These are phyloP conservation scores for Fusarium sp. DNA, from an alignment of 2,329 filamentous ascomycete species.

Conservation along the genomic window DNA sequence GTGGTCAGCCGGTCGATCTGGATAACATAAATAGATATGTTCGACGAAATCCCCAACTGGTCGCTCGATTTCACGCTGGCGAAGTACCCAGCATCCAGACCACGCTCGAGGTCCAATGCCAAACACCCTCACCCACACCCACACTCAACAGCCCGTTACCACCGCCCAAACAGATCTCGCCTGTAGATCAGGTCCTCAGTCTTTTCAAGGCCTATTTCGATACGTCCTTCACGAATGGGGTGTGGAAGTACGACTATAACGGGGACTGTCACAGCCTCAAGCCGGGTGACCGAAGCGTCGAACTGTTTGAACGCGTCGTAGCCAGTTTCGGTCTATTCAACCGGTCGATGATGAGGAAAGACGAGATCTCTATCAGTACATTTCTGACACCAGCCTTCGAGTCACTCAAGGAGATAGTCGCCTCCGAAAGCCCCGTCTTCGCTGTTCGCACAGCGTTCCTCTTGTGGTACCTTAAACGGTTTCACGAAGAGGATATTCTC, in stretches of 20 bases:
- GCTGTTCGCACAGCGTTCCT: slow-evolving; percentile 52
- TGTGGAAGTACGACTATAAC: slow-evolving; percentile 52
- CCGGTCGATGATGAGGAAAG: slow-evolving; percentile 51
- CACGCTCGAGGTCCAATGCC: slow-evolving; percentile 51
- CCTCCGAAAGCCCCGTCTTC: slow-evolving; percentile 52
- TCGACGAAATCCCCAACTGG: slow-evolving; percentile 55
- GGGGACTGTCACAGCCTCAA: slow-evolving; percentile 46
- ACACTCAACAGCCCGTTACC: slow-evolving; percentile 39
- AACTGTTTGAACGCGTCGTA: slow-evolving; percentile 54
- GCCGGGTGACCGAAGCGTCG: slow-evolving; percentile 50
- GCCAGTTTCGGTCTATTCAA: slow-evolving; percentile 53
- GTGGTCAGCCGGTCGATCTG: slow-evolving; percentile 56
- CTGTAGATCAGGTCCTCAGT: slow-evolving; percentile 47
- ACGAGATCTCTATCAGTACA: slow-evolving; percentile 50
- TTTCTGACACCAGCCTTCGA: slow-evolving; percentile 54
- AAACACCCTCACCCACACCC: slow-evolving; percentile 49
- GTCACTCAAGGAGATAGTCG: slow-evolving; percentile 52
- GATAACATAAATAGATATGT: slow-evolving; percentile 58
- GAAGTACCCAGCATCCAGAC: slow-evolving; percentile 52
- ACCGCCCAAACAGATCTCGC: slow-evolving; percentile 41
- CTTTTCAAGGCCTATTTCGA: slow-evolving; percentile 52
- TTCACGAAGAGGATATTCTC: slow-evolving; percentile 52
- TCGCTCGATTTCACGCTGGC: slow-evolving; percentile 51
- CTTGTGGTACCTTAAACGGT: slow-evolving; percentile 54
- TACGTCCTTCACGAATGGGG: slow-evolving; percentile 47